Conservation (phyloP, 2,329 filamentous ascomycete genomes). For the Zymoseptoria passerinii region DNA sequence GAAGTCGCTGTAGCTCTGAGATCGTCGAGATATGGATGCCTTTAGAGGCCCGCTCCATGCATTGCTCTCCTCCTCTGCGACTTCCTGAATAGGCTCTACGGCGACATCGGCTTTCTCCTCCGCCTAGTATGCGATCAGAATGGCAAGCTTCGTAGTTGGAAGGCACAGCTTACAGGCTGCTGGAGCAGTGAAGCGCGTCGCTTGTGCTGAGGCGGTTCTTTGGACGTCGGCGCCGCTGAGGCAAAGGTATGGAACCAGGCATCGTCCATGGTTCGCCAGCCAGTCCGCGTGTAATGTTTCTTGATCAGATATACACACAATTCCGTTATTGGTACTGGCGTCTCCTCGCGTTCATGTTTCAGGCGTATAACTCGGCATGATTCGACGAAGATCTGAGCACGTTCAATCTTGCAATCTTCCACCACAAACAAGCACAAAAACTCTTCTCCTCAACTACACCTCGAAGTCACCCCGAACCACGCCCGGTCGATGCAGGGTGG, state of each 20-base stretch:
- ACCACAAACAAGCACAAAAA: neutral
- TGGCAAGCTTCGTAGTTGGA: conserved; percentile 25
- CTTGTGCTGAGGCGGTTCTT: conserved; percentile 48
- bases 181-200: conserved; percentile 61
- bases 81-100: conserved; percentile 47
- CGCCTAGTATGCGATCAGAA: conserved; percentile 45
- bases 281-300: neutral
- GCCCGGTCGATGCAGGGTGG: neutral
- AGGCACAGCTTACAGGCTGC: conserved; percentile 40
- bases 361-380: too few relatives aligned
- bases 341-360: neutral
- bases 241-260: conserved; percentile 66
- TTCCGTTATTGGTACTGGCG: neutral
- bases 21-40: conserved; percentile 56
- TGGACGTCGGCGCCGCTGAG: conserved; percentile 49
- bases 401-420: too few relatives aligned
- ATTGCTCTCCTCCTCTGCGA: conserved; percentile 48
- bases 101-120: conserved; percentile 47
- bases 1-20: conserved; percentile 73
- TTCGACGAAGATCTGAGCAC: too few relatives aligned
- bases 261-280: conserved; percentile 48
- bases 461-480: neutral
- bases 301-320: neutral
- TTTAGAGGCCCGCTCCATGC: conserved; percentile 51
- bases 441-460: too few relatives aligned